Base-by-base conservation (phyloP, 1,284 basidiomycete genomes). In the Retiboletus fuscus region DNA sequence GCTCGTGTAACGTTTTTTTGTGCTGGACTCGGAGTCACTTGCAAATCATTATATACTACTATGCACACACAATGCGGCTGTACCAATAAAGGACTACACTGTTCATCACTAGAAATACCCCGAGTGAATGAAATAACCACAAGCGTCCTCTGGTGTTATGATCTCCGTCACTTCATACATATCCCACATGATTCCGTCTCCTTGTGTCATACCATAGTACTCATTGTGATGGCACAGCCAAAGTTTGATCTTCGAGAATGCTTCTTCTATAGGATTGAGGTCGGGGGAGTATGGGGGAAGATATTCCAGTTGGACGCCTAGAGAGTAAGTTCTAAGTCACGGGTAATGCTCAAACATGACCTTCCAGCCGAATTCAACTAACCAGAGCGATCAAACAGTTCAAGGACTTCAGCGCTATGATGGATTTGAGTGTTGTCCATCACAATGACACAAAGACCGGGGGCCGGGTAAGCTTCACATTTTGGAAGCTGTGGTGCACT, bases 331-430 rank as follows among this genome's bases (percentile, higher is more conserved):
- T 34, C 34, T n/a, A n/a, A n/a, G n/a, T n/a, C n/a, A n/a, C n/a
- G n/a, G n/a, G n/a, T n/a, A 34, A 8, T 8, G 34, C 34, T 8
- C 34, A 34, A 34, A 4, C 4, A 34, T 8, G 34, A 34, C 4
- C 8, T 34, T n/a, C 58, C 34, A 41, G 39, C 15, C 20, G 20
- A 61, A 30, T 47, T 39, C 26, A 43, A 53, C 58, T 5, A 43
- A 67, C 60, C 66, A 53, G 41, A 58, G 8, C n/a, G 15, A 49
- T 67, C 44, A 28, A 67, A 67, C 20, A 67, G 46, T 16, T 66
- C 44, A 39, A 67, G 55, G 7, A 67, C 18, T 16, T 67, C 65
- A n/a, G 65, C 57, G 10, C 47, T 34, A 28, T 67, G 34, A 34
- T 67, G 57, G 28, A 61, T 65, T n/a, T 16, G 34, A 15, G 64